These are phyloP conservation scores for Trichosporon faecale DNA, from an alignment of 1,284 basidiomycete species.

Conservation along the genomic window DNA sequence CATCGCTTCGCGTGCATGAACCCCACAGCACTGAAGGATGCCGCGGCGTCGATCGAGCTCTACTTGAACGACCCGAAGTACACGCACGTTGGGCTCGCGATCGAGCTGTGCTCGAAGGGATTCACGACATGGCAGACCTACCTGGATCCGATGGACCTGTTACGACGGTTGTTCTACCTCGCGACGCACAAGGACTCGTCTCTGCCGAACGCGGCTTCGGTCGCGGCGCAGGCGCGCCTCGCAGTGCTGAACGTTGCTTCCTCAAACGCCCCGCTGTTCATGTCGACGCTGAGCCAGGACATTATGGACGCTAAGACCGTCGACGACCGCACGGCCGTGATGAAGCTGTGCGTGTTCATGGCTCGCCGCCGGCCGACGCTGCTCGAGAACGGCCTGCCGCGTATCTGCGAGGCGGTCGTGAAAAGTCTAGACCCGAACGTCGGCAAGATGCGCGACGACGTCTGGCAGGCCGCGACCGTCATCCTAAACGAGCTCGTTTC, in stretches of 20 bases:
- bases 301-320: slow-evolving; percentile 75
- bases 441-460: slow-evolving; percentile 75
- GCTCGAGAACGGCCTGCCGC: slow-evolving; percentile 78
- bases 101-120: slow-evolving; percentile 84
- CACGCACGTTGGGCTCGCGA: slow-evolving; percentile 66
- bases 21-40: slow-evolving; percentile 60
- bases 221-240: slow-evolving; percentile 61
- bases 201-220: slow-evolving; percentile 20
- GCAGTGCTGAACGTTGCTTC: slow-evolving; percentile 82
- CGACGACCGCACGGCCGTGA: slow-evolving; percentile 78
- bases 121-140: slow-evolving; percentile 94
- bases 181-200: slow-evolving; percentile 71
- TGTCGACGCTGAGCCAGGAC: slow-evolving; percentile 89
- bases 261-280: slow-evolving; percentile 83
- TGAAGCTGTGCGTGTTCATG: slow-evolving; percentile 91
- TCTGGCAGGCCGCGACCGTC: slow-evolving; percentile 86
- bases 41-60: slow-evolving; percentile 73
- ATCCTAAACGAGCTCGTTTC: slow-evolving; percentile 86
- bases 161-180: slow-evolving; percentile 78
- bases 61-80: slow-evolving; percentile 72
- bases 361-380: slow-evolving; percentile 88
- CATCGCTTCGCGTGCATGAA: slow-evolving; percentile 76
- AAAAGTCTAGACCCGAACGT: slow-evolving; percentile 92
- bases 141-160: slow-evolving; percentile 82
- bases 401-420: slow-evolving; percentile 90